A percentile compares a stretch with the other conserved stretches of the same genome.
Conservation (phyloP, 306 rosid genomes). For the Sophora flavescens region DNA sequence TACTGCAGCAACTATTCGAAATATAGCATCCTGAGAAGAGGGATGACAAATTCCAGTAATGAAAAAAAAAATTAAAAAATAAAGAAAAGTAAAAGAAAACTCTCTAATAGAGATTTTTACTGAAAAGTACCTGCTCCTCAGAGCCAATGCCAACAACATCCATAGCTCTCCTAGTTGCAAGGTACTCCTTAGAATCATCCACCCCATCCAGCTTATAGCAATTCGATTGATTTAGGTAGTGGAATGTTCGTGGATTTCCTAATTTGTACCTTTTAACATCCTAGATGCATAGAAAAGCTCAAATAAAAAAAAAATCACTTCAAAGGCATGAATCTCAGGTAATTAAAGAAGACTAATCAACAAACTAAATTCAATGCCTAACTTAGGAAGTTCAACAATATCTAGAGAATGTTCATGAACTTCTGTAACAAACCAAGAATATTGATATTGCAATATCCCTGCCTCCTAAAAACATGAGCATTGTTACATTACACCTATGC, state of each 20-base stretch:
- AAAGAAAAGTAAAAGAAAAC: not conserved
- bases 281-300: constrained; percentile 52
- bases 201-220: constrained; percentile 58
- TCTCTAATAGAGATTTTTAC: constrained; percentile 24
- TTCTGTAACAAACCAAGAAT: constrained; percentile 1
- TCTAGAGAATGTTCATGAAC: not conserved
- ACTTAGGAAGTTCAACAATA: not conserved
- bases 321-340: not conserved
- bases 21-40: constrained; percentile 83
- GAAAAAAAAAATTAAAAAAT: constrained; percentile 19
- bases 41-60: constrained; percentile 26
- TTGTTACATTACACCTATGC: constrained; percentile 20
- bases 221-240: constrained; percentile 88
- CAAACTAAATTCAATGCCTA: constrained; percentile 19
- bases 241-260: constrained; percentile 80
- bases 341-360: constrained; percentile 25
- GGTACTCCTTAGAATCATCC: constrained; percentile 88
- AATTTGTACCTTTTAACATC: constrained; percentile 75
- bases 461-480: not conserved
- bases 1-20: constrained; percentile 86
- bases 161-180: constrained; percentile 90
- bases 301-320: constrained; percentile 33
- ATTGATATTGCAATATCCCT: constrained; percentile 2
- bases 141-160: constrained; percentile 85
- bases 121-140: constrained; percentile 77